Base-by-base conservation (phyloP, 2,329 filamentous ascomycete species). In the Fusarium floridanum region DNA sequence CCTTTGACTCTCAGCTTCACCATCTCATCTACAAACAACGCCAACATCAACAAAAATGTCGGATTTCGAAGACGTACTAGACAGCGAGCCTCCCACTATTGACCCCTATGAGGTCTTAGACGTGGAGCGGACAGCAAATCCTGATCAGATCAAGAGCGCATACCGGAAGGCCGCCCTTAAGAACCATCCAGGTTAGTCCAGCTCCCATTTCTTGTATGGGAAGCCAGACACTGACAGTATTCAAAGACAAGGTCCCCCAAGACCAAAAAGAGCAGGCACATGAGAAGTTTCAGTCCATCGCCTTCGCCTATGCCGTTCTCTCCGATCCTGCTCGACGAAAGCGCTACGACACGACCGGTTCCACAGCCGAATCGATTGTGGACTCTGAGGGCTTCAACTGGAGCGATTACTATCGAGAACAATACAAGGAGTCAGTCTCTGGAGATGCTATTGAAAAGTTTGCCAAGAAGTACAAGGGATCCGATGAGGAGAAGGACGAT, bases 281-380 rank as follows among this genome's bases (percentile, higher is more conserved):
- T 77, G 87, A 88, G 70, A 92, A 90, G 64, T 99, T 99, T 82
- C 97, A 99, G 83, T 88, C 93, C 77, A 91, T 99, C 77, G 96
- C 96, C 27, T 96, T 98, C 79, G 96, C 97, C 62, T 98, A 98
- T 81, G 96, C 95, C 37, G 90, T 99, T 60, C 93, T 99, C 39
- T 98, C 94, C 36, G 94, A 98, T 77, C 88, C 93, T 24, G 87
- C 88, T 22, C 91, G 97, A 63, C 93, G 97, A 76, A 91, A 91
- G 77, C 93, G 94, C 68, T 99, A 98, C 85, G 96, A 99, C 81
- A 88, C 89, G 63, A 98, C 96, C 0, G 97, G 97, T 64, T 97
- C 93, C 66, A 98, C 95, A 0, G 91, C 94, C 12, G 95, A 98
- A 80, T 92, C 91, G 10, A 90, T 97, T 24, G 89, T 92, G 36